Percentiles rank a stretch among this genome's conserved stretches.
phyloP scores from a whole-genome alignment of 371 early-diverging fungal species.

The Phascolomyces articulosus region DNA sequence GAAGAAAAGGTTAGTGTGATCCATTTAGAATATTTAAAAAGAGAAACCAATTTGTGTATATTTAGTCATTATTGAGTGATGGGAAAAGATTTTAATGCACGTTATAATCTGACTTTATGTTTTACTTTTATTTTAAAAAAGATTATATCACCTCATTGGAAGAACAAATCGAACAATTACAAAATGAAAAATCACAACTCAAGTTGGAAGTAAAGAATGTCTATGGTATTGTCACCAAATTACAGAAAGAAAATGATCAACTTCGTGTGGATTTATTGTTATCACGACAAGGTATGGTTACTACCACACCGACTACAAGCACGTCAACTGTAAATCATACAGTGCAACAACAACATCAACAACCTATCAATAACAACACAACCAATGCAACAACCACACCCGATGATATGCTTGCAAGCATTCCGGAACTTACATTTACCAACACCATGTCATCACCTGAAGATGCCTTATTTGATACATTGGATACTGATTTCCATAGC shows the following conservation, averaged over 20 bases:
- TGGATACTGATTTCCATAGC: background rate
- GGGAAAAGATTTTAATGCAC: too few relatives aligned
- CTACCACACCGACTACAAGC: background rate
- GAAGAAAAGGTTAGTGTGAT: constrained; percentile 85
- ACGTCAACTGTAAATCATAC: background rate
- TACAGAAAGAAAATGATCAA: constrained; percentile 41
- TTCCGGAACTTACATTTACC: constrained; percentile 1
- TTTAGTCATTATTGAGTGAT: too few relatives aligned
- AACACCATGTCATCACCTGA: constrained; percentile 2
- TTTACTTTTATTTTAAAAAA: constrained; percentile 12
- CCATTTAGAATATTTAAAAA: background rate
- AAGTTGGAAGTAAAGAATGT: constrained; percentile 49
- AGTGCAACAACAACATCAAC: constrained; percentile 3
- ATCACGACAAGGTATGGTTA: constrained; percentile 5
- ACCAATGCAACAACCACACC: constrained; percentile 7
- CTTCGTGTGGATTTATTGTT: constrained; percentile 38
- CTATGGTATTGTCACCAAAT: constrained; percentile 19
- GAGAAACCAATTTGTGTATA: background rate
- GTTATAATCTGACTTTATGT: background rate
- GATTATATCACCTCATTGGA: constrained; percentile 83
- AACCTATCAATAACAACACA: constrained; percentile 1
- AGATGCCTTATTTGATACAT: background rate
- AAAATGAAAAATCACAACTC: constrained; percentile 57
- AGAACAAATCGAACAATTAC: constrained; percentile 44
- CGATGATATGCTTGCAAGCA: background rate